A percentile compares a stretch with the other conserved stretches of the same genome.
Conservation (phyloP, 2,329 filamentous ascomycete species). For the Fusarium zealandicum region DNA sequence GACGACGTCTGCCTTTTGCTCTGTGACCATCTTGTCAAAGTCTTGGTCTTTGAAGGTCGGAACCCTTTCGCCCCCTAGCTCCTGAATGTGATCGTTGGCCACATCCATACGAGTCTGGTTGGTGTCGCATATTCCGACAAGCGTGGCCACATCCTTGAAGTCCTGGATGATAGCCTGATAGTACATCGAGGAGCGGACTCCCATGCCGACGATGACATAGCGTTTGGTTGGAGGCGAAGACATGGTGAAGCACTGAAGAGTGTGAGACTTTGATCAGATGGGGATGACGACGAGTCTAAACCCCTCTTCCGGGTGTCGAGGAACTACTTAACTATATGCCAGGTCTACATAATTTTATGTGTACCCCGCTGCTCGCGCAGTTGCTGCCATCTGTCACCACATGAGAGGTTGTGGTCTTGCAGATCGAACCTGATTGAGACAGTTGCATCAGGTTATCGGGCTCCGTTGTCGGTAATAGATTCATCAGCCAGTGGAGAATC, state of each 20-base stretch:
- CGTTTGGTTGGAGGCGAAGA: conserved; percentile 44
- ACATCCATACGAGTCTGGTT: conserved; percentile 66
- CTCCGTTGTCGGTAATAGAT: conserved; percentile 1
- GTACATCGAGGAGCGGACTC: conserved; percentile 65
- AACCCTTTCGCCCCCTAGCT: conserved; percentile 56
- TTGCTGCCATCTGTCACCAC: conserved; percentile 21
- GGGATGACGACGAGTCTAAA: not conserved
- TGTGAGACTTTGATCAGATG: too few species aligned
- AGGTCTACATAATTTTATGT: not conserved
- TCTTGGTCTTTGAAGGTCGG: conserved; percentile 62
- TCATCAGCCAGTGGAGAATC: too few species aligned
- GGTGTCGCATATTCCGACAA: conserved; percentile 67
- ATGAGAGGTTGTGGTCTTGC: conserved; percentile 21
- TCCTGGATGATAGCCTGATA: conserved; percentile 64
- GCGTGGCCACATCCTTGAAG: conserved; percentile 54
- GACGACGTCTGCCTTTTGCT: conserved; percentile 65
- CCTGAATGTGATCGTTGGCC: conserved; percentile 57
- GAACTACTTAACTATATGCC: too few species aligned
- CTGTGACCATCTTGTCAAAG: conserved; percentile 65
- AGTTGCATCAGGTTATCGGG: conserved; percentile 11
- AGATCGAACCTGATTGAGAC: conserved; percentile 14
- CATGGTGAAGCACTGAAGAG: conserved; percentile 3
- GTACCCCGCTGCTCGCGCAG: conserved; percentile 18
- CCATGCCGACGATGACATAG: conserved; percentile 65
- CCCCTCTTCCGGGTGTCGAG: not conserved